These are phyloP conservation scores for Mrakia frigida DNA, from an alignment of 768 basidiomycete genomes.

Conservation along the genomic window DNA sequence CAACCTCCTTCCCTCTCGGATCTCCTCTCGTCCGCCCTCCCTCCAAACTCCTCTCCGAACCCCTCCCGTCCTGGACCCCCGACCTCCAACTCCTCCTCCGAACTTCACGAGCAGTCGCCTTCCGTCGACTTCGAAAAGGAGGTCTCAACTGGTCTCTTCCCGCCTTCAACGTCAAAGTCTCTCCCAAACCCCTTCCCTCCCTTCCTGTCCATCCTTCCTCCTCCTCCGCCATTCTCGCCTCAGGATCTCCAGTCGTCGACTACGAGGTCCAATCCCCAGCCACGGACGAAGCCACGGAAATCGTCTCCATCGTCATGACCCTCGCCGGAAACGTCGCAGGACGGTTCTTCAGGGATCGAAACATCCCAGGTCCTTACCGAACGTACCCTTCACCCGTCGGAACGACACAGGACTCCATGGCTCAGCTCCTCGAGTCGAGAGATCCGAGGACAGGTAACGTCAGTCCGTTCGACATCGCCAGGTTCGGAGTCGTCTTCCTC, in stretches of 20 bases:
- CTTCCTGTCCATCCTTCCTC: not conserved
- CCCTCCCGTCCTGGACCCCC: conserved; percentile 9
- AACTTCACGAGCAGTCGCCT: conserved; percentile 19
- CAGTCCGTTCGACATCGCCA: conserved; percentile 40
- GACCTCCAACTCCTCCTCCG: conserved; percentile 25
- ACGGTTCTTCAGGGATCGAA: conserved; percentile 57
- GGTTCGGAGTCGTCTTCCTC: conserved; percentile 24
- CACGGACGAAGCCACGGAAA: conserved; percentile 40
- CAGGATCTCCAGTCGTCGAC: conserved; percentile 53
- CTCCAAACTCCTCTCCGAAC: conserved; percentile 1
- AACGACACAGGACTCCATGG: conserved; percentile 44
- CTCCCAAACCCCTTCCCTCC: conserved; percentile 20
- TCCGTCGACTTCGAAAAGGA: conserved; percentile 22
- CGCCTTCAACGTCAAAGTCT: conserved; percentile 14
- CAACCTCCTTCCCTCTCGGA: conserved; percentile 13
- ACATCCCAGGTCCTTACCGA: conserved; percentile 63
- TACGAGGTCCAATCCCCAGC: conserved; percentile 49
- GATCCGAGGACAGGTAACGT: conserved; percentile 42
- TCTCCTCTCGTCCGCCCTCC: not conserved
- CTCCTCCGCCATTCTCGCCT: conserved; percentile 25
- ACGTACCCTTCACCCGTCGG: conserved; percentile 40
- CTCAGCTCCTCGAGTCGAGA: conserved; percentile 51
- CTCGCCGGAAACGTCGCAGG: conserved; percentile 71
- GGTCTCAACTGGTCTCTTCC: conserved; percentile 30
- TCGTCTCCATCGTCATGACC: conserved; percentile 80